Base-by-base conservation (phyloP, 1,139 yeast genomes). In the Saccharomyces hybrid region DNA sequence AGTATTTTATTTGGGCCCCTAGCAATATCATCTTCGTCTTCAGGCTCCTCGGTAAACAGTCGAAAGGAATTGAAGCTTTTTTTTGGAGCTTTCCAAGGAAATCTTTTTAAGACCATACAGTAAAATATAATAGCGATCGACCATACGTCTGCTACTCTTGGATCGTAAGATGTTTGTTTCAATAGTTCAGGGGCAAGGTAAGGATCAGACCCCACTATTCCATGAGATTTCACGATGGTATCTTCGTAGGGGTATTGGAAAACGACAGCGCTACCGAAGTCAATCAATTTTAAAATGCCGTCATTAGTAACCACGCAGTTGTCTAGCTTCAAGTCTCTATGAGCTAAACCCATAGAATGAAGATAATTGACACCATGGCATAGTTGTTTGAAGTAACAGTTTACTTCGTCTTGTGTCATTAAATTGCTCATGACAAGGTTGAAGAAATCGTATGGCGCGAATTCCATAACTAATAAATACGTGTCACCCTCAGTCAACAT, bases 201-300 rank as follows among this genome's bases (percentile, higher is more conserved):
- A 4, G 95, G 95, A 69, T 86, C 95, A 8, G 88, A 82, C 3
- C 95, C 95, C 27, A 86, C 88, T 8, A 86, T 78, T n/a, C 95
- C 95, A 41, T 78, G 72, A 1, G 88, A 84, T 50, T 70, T 70
- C 9, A 75, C 72, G 16, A 74, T 70, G 26, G 69, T 71, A 4
- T 62, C 65, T 51, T 69, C 72, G 55, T 59, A 69, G 41, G 69
- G 75, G 57, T 67, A 73, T 63, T 77, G 79, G 67, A 84, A 85
- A 44, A 81, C 82, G 8, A 83, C 85, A 0, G 91, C 88, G 2
- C 88, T 82, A 2, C 95, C 95, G 69, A 85, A 86, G 72, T 86
- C 95, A 56, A 86, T 84, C 56, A 86, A 69, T 67, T 86, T 86
- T 53, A 86, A 71, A 11, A 85, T 77, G 2, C 93, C 93, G 25